phyloP scores from a whole-genome alignment of 1,139 yeast species.

The Casaregolazyma lundiana region DNA sequence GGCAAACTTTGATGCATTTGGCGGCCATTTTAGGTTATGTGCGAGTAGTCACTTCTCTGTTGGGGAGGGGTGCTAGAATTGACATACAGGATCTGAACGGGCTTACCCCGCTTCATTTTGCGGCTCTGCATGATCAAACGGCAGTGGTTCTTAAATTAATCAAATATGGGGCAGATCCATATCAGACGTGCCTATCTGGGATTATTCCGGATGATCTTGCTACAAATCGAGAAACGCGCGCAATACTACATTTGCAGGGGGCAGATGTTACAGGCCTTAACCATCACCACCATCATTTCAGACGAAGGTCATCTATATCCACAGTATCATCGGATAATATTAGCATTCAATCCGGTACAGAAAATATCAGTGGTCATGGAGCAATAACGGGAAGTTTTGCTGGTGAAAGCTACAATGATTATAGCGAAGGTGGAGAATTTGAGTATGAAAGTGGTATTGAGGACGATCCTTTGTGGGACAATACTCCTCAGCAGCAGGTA shows the following conservation, averaged over 20 bases:
- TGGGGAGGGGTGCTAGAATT: conserved; percentile 74
- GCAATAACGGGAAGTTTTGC: background rate
- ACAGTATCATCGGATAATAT: conserved; percentile 18
- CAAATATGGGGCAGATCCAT: conserved; percentile 53
- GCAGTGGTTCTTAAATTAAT: conserved; percentile 54
- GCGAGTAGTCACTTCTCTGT: conserved; percentile 55
- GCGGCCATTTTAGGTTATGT: conserved; percentile 72
- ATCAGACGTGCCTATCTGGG: conserved; percentile 28
- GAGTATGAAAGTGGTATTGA: conserved; percentile 9
- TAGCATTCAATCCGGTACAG: background rate
- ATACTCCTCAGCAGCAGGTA: background rate
- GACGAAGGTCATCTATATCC: conserved; percentile 21
- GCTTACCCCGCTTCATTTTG: conserved; percentile 80
- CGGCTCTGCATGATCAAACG: conserved; percentile 69
- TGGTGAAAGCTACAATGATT: conserved; percentile 4
- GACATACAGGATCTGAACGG: conserved; percentile 77
- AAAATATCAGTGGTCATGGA: background rate
- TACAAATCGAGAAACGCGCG: conserved; percentile 1
- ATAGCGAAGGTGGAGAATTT: conserved; percentile 10
- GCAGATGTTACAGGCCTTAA: conserved; percentile 26
- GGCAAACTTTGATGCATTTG: conserved; percentile 83
- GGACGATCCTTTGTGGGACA: conserved; percentile 10
- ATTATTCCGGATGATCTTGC: background rate
- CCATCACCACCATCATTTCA: conserved; percentile 22
- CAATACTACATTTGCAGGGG: conserved; percentile 15